Evolutionary conservation across 495 filamentous ascomycete species (phyloP), one percentile per base, ranked within the genome.

Genomic region (Penicillium diatomitis): DNA sequence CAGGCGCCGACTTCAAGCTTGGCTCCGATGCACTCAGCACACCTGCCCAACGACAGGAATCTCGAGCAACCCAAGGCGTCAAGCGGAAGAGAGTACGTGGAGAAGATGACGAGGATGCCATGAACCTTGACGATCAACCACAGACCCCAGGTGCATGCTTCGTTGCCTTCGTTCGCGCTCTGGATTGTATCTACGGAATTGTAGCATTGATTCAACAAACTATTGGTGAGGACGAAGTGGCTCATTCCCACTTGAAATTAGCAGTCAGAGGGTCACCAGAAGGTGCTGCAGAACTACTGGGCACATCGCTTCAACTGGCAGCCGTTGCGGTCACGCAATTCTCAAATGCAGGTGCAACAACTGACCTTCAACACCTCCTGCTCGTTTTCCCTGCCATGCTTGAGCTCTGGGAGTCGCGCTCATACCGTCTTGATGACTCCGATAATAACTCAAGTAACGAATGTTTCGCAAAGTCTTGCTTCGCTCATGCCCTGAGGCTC

Each of bases 241-340:
- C 69, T 29, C 69, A 68, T 33, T 77, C 79, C 34, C 75, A 79
- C 52, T 69, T 82, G 47, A 75, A 70, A 48, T 65, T 74, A 42
- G 71, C 70, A 7, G 55, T 83, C 28, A 67, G 66, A 54, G 72
- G 69, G 2, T 65, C 73, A 32, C 68, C 70, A 6, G 70, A 73
- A 46, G 60, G 70, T 27, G 65, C 74, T 37, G 76, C 78, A 10
- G 53, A 57, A 7, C 63, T 79, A 32, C 54, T 84, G 29, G 67
- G 67, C 32, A 60, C 59, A 43, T 59, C 64, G 20, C 60, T 73
- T 41, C 58, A 59, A n/a, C 38, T 70, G 27, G 64, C 69, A 46
- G 62, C 69, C 20, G 42, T 66, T 40, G 60, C 66, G n/a, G 58
- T 63, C 34, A 54, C 56, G 34, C 58, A 70, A 36, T 68, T 68